Evolutionary conservation across 176 grass and related monocot genomes (phyloP).

Genomic region (Areca catechu): DNA sequence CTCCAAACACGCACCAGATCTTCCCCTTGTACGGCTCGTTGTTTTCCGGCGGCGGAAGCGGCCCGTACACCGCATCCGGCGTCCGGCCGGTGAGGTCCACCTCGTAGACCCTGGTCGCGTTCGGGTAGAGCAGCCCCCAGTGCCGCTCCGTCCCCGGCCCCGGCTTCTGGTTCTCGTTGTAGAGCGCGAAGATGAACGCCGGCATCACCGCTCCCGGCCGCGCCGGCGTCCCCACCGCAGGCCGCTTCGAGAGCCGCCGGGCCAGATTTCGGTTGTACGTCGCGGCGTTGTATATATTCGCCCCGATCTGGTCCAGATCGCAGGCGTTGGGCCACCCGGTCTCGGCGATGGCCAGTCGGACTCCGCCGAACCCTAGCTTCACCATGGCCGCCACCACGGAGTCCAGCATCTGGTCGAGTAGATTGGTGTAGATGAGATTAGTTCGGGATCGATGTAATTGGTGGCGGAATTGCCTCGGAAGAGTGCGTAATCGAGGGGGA

Average conservation of each 20-base stretch:
- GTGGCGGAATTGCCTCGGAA: conserved; percentile 24
- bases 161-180: too few relatives aligned
- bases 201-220: too few relatives aligned
- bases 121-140: too few relatives aligned
- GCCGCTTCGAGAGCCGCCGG: conserved; percentile 28
- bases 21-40: conserved; percentile 46
- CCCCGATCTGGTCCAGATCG: conserved; percentile 70
- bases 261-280: conserved; percentile 76
- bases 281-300: conserved; percentile 55
- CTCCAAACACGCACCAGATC: conserved; percentile 70
- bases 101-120: conserved; percentile 40
- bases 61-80: conserved; percentile 34
- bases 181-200: too few relatives aligned
- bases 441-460: conserved; percentile 56
- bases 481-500: conserved; percentile 67
- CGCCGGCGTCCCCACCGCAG: too few relatives aligned
- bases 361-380: too few relatives aligned
- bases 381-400: too few relatives aligned
- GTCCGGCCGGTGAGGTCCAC: conserved; percentile 57
- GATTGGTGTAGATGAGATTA: too few relatives aligned
- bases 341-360: conserved; percentile 72
- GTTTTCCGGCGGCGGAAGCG: conserved; percentile 47
- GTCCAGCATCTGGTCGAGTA: too few relatives aligned
- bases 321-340: conserved; percentile 87
- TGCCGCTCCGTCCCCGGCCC: too few relatives aligned